These are phyloP conservation scores for Panaeolus cyanescens DNA, from an alignment of 768 basidiomycete genomes.

Conservation along the genomic window DNA sequence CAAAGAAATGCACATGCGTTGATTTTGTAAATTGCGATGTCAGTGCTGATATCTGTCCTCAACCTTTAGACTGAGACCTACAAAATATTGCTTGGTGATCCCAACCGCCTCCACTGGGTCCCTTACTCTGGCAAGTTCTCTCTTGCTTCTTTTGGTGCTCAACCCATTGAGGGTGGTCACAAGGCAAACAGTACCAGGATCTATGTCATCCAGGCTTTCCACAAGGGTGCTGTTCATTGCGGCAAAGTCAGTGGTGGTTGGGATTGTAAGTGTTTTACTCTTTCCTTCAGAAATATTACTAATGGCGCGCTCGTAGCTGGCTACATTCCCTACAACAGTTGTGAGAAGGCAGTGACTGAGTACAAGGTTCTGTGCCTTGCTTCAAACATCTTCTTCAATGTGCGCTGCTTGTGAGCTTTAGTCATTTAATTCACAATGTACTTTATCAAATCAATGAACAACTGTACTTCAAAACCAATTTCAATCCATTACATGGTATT, in stretches of 20 bases:
- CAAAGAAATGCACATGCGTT: slow-evolving; percentile 57
- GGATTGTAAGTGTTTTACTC: slow-evolving; percentile 39
- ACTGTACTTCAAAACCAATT: too few relatives aligned
- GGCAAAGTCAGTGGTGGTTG: slow-evolving; percentile 63
- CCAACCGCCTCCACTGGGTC: slow-evolving; percentile 60
- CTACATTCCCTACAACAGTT: slow-evolving; percentile 54
- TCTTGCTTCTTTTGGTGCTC: slow-evolving; percentile 39
- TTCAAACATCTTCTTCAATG: not conserved
- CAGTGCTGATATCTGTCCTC: not conserved
- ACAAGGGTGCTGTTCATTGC: slow-evolving; percentile 54
- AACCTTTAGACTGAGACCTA: slow-evolving; percentile 55
- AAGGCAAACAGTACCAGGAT: slow-evolving; percentile 61
- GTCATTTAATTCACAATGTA: not conserved
- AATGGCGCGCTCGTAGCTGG: slow-evolving; percentile 48
- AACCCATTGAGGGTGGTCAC: slow-evolving; percentile 68
- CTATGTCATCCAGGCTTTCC: slow-evolving; percentile 60
- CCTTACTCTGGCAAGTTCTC: slow-evolving; percentile 46
- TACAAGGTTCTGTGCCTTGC: not conserved
- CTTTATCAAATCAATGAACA: not conserved
- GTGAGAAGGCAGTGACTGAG: slow-evolving; percentile 45
- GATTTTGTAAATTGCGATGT: not conserved
- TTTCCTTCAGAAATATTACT: not conserved
- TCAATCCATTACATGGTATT: not conserved
- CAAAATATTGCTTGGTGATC: slow-evolving; percentile 72
- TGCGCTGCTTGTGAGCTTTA: too few relatives aligned